Evolutionary conservation across 2,329 filamentous ascomycete genomes (phyloP).

Genomic region (Fusarium dlaminii): DNA sequence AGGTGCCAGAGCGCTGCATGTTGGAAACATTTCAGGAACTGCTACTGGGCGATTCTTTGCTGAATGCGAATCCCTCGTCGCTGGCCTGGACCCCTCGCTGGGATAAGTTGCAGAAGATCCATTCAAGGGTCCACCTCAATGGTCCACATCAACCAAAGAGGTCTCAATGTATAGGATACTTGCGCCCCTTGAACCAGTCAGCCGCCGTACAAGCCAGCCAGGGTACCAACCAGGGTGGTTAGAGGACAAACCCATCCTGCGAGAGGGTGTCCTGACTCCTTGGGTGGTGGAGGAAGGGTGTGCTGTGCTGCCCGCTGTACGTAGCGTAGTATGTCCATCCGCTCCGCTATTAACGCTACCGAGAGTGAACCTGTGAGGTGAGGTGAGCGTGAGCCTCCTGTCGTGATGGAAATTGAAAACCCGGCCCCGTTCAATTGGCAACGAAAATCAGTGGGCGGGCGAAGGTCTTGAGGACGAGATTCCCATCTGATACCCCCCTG

Average conservation of each 20-base stretch:
- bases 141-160: constrained; percentile 11
- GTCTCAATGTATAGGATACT: constrained; percentile 38
- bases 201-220: constrained; percentile 35
- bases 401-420: constrained; percentile 24
- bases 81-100: constrained; percentile 32
- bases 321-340: neutral
- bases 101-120: constrained; percentile 37
- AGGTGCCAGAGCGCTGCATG: constrained; percentile 24
- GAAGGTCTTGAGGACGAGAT: constrained; percentile 21
- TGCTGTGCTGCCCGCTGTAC: constrained; percentile 1
- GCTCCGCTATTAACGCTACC: constrained; percentile 16
- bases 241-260: constrained; percentile 19
- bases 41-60: constrained; percentile 37
- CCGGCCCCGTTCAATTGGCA: constrained; percentile 20
- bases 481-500: constrained; percentile 32
- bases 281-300: constrained; percentile 16
- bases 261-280: constrained; percentile 25
- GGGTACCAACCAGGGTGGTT: constrained; percentile 40
- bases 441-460: constrained; percentile 23
- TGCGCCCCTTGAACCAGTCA: constrained; percentile 35
- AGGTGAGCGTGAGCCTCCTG: constrained; percentile 14
- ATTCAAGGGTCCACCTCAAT: constrained; percentile 26
- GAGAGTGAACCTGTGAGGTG: neutral
- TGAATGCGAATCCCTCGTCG: constrained; percentile 7
- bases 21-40: constrained; percentile 26